Conservation (phyloP, 768 basidiomycete species). For the Psilocybe cubensis region DNA sequence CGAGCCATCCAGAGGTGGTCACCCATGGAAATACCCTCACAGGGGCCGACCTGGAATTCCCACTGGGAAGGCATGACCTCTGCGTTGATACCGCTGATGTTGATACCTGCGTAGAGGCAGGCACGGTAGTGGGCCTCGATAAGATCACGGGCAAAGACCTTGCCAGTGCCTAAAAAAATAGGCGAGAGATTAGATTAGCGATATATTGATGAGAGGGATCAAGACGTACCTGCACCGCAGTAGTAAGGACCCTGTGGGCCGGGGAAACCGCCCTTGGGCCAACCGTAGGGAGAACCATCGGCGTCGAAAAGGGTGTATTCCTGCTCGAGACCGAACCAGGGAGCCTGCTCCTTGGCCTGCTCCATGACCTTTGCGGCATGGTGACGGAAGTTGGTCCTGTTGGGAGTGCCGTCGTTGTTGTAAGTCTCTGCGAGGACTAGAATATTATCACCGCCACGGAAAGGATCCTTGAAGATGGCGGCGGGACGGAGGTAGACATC, state of each 20-base stretch:
- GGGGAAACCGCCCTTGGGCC: slow-evolving; percentile 99
- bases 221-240: slow-evolving; percentile 88
- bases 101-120: slow-evolving; percentile 92
- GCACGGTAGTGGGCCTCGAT: slow-evolving; percentile 99
- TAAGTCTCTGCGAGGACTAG: slow-evolving; percentile 96
- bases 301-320: slow-evolving; percentile 97
- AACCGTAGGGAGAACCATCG: slow-evolving; percentile 90
- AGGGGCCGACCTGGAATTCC: slow-evolving; percentile 99
- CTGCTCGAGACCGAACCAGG: slow-evolving; percentile 99
- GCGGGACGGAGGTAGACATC: slow-evolving; percentile 98
- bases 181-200: slow-evolving; percentile 20
- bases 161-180: slow-evolving; percentile 80
- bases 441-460: slow-evolving; percentile 98
- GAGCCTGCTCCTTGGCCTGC: slow-evolving; percentile 72
- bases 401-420: slow-evolving; percentile 99
- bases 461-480: slow-evolving; percentile 98
- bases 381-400: slow-evolving; percentile 95
- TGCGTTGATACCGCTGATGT: slow-evolving; percentile 99
- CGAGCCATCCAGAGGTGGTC: slow-evolving; percentile 99
- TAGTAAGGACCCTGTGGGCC: slow-evolving; percentile 99
- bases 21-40: slow-evolving; percentile 97
- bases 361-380: slow-evolving; percentile 97
- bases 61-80: slow-evolving; percentile 99
- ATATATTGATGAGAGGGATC: background rate
- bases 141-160: slow-evolving; percentile 97